Base-by-base conservation (phyloP, 768 basidiomycete genomes). In the Suillus occidentalis region DNA sequence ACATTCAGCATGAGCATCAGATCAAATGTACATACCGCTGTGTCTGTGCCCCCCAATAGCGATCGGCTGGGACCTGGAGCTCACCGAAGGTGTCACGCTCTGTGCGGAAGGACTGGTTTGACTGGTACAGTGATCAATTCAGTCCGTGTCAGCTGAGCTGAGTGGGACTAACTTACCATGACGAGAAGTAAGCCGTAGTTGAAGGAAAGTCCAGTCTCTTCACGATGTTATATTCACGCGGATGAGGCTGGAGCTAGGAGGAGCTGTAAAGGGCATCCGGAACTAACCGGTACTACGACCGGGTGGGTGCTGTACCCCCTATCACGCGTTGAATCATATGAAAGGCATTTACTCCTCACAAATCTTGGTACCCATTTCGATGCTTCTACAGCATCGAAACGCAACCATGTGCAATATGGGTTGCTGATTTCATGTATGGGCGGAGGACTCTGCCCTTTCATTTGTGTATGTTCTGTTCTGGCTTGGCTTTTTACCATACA, bases 11-110 rank as follows among this genome's bases (percentile, higher is more conserved):
- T 25, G 40, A 16, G 42, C 31, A 3, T 2, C 12, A 14, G 42
- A 7, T 40, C 13, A 52, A 6, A 36, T 36, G 7, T 8, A 73
- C 80, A 22, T 69, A 91, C 92, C 97, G 85, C 75, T 99, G 97
- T 16, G 97, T 99, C 79, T 99, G 97, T 22, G 96, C 96, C 65
- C 97, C 97, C 95, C 96, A 99, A 79, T 99, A 98, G 63, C 90
- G 87, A 65, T 92, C 89, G 18, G 85, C 85, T 25, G 92, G 91
- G 31, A 99, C 97, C 70, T 91, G 85, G 42, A 99, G 86, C 66
- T 95, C 93, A 39, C 97, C 97, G 76, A 99, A 99, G 3, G 97
- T 98, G 77, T 99, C 97, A 70, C 83, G 89, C 78, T 99, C 97
- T 28, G 83, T 80, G 65, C 96, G 91, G 77, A 85, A 89, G 39